A percentile compares a stretch with the other conserved stretches of the same genome.
phyloP scores from a whole-genome alignment of 2,329 filamentous ascomycete genomes.

The Apiospora rasikravindrae region DNA sequence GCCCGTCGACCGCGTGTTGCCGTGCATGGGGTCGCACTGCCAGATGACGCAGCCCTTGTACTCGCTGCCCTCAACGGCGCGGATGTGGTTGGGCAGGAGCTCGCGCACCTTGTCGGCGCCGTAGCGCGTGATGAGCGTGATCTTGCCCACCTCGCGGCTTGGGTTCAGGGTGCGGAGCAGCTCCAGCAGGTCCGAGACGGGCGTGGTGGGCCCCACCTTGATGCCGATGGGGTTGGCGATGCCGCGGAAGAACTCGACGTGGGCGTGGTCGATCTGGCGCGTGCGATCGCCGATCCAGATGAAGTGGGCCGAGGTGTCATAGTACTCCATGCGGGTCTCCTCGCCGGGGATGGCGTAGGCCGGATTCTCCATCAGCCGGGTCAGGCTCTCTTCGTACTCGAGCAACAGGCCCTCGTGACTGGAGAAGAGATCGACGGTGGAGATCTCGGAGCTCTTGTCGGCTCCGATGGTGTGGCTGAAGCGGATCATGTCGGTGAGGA shows the following conservation, averaged over 20 bases:
- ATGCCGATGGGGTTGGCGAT: conserved; percentile 95
- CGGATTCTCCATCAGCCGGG: conserved; percentile 72
- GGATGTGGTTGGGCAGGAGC: conserved; percentile 84
- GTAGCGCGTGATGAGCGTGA: conserved; percentile 95
- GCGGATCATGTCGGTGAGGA: conserved; percentile 87
- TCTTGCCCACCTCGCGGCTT: conserved; percentile 80
- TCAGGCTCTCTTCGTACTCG: conserved; percentile 91
- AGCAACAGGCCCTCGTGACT: conserved; percentile 93
- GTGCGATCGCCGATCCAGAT: conserved; percentile 98
- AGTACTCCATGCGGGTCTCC: conserved; percentile 68
- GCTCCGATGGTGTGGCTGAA: conserved; percentile 96
- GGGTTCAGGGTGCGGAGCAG: conserved; percentile 90
- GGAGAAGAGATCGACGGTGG: conserved; percentile 93
- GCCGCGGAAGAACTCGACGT: conserved; percentile 97
- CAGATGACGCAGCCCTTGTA: conserved; percentile 75
- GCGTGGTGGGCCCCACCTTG: conserved; percentile 91
- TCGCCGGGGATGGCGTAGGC: conserved; percentile 29
- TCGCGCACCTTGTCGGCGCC: conserved; percentile 77
- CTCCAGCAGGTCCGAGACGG: conserved; percentile 73
- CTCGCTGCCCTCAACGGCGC: conserved; percentile 82
- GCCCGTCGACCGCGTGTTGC: conserved; percentile 72
- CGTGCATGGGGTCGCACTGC: conserved; percentile 99
- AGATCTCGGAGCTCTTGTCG: conserved; percentile 80
- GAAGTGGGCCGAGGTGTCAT: conserved; percentile 95
- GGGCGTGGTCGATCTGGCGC: conserved; percentile 87